These are phyloP conservation scores for Rhizopogon sp. DNA, from an alignment of 768 basidiomycete species.

Conservation along the genomic window DNA sequence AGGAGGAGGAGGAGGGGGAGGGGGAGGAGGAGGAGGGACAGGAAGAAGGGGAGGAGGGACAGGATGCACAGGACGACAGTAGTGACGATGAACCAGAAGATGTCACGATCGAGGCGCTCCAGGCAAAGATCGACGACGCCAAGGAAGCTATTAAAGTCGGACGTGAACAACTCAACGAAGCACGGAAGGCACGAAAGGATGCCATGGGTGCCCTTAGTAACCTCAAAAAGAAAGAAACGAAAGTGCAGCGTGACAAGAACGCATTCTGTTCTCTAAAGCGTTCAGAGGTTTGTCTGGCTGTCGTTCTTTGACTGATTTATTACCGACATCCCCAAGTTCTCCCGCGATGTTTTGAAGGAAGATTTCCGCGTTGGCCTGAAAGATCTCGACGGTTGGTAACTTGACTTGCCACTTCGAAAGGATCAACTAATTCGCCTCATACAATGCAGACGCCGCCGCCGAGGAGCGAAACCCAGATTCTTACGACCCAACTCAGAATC, in stretches of 20 bases:
- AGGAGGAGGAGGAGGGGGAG: slow-evolving; percentile 15
- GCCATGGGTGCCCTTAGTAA: slow-evolving; percentile 29
- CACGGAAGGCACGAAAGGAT: slow-evolving; percentile 38
- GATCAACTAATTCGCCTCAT: neutral
- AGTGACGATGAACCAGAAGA: slow-evolving; percentile 30
- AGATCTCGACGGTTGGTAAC: slow-evolving; percentile 47
- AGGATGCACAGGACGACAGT: slow-evolving; percentile 10
- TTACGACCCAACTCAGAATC: slow-evolving; percentile 46
- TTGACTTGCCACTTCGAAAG: neutral
- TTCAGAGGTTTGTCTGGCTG: slow-evolving; percentile 37
- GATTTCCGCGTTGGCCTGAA: slow-evolving; percentile 57
- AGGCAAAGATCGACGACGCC: slow-evolving; percentile 38
- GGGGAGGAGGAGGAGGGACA: slow-evolving; percentile 14
- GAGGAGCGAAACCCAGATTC: slow-evolving; percentile 52
- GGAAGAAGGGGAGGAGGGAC: slow-evolving; percentile 9
- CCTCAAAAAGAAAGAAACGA: slow-evolving; percentile 34
- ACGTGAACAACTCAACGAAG: slow-evolving; percentile 32
- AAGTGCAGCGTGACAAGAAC: slow-evolving; percentile 45
- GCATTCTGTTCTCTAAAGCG: slow-evolving; percentile 56
- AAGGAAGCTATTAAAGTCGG: slow-evolving; percentile 36
- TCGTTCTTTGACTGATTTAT: slow-evolving; percentile 1
- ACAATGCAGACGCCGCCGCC: slow-evolving; percentile 44
- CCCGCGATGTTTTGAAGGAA: slow-evolving; percentile 50
- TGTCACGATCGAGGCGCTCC: slow-evolving; percentile 40
- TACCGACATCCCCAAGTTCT: slow-evolving; percentile 33